phyloP scores from a whole-genome alignment of 345 rosid genomes.

The Pugionium dolabratum region DNA sequence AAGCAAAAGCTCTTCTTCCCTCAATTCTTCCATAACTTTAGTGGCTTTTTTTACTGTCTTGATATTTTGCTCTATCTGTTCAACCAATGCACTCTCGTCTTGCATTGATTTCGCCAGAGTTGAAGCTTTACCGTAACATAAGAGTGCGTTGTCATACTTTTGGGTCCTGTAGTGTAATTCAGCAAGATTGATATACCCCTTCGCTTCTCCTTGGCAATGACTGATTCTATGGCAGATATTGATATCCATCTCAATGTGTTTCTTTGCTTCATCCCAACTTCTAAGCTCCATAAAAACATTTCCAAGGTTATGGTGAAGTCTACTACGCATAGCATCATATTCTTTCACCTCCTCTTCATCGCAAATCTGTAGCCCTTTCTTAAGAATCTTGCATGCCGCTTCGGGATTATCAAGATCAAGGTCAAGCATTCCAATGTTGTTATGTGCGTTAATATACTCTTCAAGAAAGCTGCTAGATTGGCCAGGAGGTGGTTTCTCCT shows the following conservation, averaged over 20 bases:
- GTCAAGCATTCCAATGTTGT: slow-evolving; percentile 91
- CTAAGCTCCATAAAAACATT: slow-evolving; percentile 67
- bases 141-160: slow-evolving; percentile 70
- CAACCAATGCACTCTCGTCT: slow-evolving; percentile 77
- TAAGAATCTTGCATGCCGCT: slow-evolving; percentile 58
- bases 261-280: slow-evolving; percentile 69
- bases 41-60: slow-evolving; percentile 60
- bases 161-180: slow-evolving; percentile 74
- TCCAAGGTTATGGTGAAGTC: slow-evolving; percentile 95
- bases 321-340: slow-evolving; percentile 72
- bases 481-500: slow-evolving; percentile 60
- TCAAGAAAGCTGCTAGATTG: slow-evolving; percentile 68
- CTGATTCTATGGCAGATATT: slow-evolving; percentile 68
- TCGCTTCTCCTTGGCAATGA: slow-evolving; percentile 90
- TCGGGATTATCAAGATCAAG: slow-evolving; percentile 82
- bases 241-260: slow-evolving; percentile 81
- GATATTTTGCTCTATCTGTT: slow-evolving; percentile 64
- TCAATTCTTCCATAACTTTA: slow-evolving; percentile 68
- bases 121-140: slow-evolving; percentile 76
- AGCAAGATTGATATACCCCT: slow-evolving; percentile 93
- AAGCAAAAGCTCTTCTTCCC: slow-evolving; percentile 76
- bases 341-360: slow-evolving; percentile 83
- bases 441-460: slow-evolving; percentile 88
- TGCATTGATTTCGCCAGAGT: slow-evolving; percentile 84
- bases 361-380: slow-evolving; percentile 72